Percentiles rank a stretch among this genome's conserved stretches.
phyloP scores from a whole-genome alignment of 768 basidiomycete species.

The Suillus brevipes region DNA sequence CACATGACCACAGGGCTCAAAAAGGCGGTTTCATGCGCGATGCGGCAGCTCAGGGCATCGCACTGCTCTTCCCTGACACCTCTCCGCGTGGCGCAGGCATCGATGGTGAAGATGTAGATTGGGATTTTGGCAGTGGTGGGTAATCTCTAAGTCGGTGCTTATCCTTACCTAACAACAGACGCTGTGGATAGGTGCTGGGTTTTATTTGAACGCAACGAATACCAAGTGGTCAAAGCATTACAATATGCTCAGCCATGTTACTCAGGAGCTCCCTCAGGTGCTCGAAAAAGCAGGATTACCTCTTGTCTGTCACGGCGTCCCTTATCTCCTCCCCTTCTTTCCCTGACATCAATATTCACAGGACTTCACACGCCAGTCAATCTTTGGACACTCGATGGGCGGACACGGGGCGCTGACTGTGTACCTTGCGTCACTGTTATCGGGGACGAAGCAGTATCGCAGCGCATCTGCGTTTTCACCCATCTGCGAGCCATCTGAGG shows the following conservation, averaged over 20 bases:
- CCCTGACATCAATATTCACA: conserved; percentile 28
- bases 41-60: conserved; percentile 83
- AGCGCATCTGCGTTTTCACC: conserved; percentile 91
- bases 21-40: conserved; percentile 92
- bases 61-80: conserved; percentile 93
- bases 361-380: conserved; percentile 83
- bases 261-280: conserved; percentile 79
- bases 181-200: conserved; percentile 66
- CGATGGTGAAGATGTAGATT: conserved; percentile 75
- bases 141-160: not conserved
- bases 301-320: conserved; percentile 51
- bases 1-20: conserved; percentile 58
- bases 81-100: conserved; percentile 91
- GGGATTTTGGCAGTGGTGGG: conserved; percentile 88
- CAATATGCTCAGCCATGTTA: conserved; percentile 87
- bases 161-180: not conserved
- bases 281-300: conserved; percentile 74
- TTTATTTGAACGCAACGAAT: conserved; percentile 91
- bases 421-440: conserved; percentile 68
- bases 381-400: conserved; percentile 98
- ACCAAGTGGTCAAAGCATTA: conserved; percentile 72
- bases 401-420: conserved; percentile 93
- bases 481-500: conserved; percentile 81
- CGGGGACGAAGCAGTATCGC: conserved; percentile 64
- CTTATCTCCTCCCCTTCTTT: not conserved